Evolutionary conservation across 78 protist species (phyloP), one percentile per base, ranked within the genome.

Genomic region (Cavenderia fasciculata): DNA sequence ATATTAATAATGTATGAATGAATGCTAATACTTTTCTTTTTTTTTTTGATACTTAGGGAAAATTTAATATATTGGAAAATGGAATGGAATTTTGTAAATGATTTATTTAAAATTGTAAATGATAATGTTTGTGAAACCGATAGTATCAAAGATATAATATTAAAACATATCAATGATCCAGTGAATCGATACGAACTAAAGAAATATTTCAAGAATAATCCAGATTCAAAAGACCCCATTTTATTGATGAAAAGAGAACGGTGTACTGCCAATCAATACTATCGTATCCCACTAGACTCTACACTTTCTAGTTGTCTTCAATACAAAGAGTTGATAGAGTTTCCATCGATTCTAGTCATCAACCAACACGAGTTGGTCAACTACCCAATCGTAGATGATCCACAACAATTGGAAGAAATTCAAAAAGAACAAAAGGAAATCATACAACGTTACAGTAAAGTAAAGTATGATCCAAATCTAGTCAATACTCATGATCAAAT

Each of bases 381-480:
- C n/a, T n/a, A n/a, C n/a, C n/a, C n/a, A n/a, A n/a, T n/a, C n/a
- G n/a, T n/a, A n/a, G n/a, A n/a, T n/a, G n/a, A n/a, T n/a, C n/a
- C n/a, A n/a, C n/a, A n/a, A n/a, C n/a, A n/a, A n/a, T n/a, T n/a
- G n/a, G n/a, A n/a, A n/a, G n/a, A n/a, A n/a, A n/a, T n/a, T n/a
- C n/a, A n/a, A n/a, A n/a, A n/a, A n/a, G n/a, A n/a, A n/a, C n/a
- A n/a, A n/a, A n/a, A n/a, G n/a, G n/a, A n/a, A n/a, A n/a, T n/a
- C n/a, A n/a, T n/a, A n/a, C n/a, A n/a, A n/a, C n/a, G n/a, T n/a
- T n/a, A 61, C 16, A 31, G 7, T 31, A 5, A 61, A 12, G 3
- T 40, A 27, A 61, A 34, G 43, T 61, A 31, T 34, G 69, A 61
- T 34, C 69, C 69, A 10, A 61, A 61, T 34, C 69, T 61, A 2